Percentiles rank a stretch among this genome's conserved stretches.
Conservation (phyloP, 345 rosid genomes). For the Toxicodendron radicans region DNA sequence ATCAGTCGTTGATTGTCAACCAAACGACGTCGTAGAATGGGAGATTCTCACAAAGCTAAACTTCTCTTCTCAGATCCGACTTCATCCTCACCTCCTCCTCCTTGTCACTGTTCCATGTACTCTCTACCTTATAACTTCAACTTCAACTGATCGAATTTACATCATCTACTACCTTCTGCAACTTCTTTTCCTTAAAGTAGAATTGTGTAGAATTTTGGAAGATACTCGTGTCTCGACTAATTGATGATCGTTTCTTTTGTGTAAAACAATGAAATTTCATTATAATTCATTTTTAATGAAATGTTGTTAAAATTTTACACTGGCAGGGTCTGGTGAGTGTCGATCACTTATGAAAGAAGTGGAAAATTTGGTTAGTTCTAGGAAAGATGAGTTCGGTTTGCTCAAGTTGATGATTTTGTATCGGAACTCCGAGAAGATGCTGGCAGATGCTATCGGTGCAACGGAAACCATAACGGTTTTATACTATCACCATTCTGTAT, state of each 20-base stretch:
- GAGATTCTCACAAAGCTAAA: slow-evolving; percentile 64
- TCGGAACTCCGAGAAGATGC: slow-evolving; percentile 58
- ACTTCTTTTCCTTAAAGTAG: too few relatives aligned
- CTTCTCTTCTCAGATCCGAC: slow-evolving; percentile 83
- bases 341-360: slow-evolving; percentile 71
- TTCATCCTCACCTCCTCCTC: slow-evolving; percentile 71
- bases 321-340: slow-evolving; percentile 90
- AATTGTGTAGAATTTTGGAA: too few relatives aligned
- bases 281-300: neutral
- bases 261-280: too few relatives aligned
- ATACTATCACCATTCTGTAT: slow-evolving; percentile 62
- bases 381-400: slow-evolving; percentile 40
- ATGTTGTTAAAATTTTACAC: slow-evolving; percentile 3
- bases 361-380: slow-evolving; percentile 32
- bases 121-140: neutral
- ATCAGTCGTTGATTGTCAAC: slow-evolving; percentile 7
- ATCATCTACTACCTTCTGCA: too few relatives aligned
- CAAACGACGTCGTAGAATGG: slow-evolving; percentile 49
- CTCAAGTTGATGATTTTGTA: slow-evolving; percentile 60
- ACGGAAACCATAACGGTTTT: slow-evolving; percentile 46
- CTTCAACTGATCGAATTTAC: too few relatives aligned
- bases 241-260: too few relatives aligned
- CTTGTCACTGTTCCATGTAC: slow-evolving; percentile 77
- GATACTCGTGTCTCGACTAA: too few relatives aligned
- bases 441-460: slow-evolving; percentile 70